These are phyloP conservation scores for Trichomonas vaginalis DNA, from an alignment of 208 protist species.

Conservation along the genomic window DNA sequence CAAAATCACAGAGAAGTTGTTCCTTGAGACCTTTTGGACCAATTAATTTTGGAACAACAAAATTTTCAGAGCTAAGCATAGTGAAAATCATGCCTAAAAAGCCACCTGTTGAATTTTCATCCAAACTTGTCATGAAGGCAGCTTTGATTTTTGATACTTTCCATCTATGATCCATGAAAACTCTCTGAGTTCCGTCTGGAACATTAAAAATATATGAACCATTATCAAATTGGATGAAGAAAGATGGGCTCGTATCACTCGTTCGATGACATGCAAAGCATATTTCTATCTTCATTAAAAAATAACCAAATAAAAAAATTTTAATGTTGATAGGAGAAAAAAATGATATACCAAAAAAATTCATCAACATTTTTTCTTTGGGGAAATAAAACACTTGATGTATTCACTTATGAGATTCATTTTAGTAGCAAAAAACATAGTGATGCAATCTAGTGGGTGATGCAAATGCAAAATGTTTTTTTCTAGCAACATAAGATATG, in stretches of 20 bases:
- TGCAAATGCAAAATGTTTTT: no score
- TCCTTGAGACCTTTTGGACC: not conserved
- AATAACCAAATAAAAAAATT: no score
- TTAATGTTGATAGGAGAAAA: no score
- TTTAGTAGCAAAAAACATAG: no score
- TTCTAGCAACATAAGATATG: no score
- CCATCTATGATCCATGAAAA: not conserved
- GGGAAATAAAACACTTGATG: no score
- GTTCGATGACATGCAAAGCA: not conserved
- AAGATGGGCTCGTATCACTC: not conserved
- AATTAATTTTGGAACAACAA: not conserved
- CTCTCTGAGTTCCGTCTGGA: not conserved
- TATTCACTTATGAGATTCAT: no score
- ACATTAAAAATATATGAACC: not conserved
- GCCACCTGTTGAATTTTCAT: not conserved
- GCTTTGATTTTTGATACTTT: not conserved
- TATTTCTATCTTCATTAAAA: not conserved
- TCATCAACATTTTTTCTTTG: no score
- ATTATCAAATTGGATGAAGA: not conserved
- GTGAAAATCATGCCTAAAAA: not conserved
- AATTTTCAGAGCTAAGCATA: not conserved
- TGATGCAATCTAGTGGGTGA: no score
- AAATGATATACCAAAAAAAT: no score
- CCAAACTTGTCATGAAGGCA: not conserved
- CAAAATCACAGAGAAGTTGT: not conserved